Evolutionary conservation across 176 grass and related monocot species (phyloP).

Genomic region (maize (Zea mays)): DNA sequence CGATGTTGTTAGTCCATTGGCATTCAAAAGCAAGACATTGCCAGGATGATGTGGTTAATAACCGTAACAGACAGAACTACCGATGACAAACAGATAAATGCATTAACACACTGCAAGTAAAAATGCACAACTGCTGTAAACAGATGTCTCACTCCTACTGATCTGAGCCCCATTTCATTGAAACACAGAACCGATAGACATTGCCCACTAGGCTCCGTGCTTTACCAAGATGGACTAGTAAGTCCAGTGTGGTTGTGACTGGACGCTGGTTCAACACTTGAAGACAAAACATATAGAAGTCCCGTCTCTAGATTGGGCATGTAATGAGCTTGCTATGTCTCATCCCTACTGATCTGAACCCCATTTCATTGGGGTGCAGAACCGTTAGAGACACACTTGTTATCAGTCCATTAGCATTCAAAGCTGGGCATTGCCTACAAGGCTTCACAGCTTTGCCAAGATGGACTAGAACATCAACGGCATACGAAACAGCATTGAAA

Average conservation of each 20-base stretch:
- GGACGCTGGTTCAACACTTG: not conserved
- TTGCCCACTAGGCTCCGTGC: not conserved
- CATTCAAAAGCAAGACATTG: conserved; percentile 59
- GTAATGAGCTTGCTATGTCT: conserved; percentile 13
- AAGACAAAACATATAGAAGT: not conserved
- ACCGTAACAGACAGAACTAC: not conserved
- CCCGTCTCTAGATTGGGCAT: not conserved
- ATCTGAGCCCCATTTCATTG: conserved; percentile 36
- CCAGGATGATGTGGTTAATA: conserved; percentile 24
- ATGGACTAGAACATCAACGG: conserved; percentile 41
- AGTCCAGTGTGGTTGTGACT: not conserved
- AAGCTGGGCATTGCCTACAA: conserved; percentile 46
- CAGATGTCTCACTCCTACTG: conserved; percentile 38
- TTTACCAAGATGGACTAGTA: conserved; percentile 45
- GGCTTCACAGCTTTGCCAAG: conserved; percentile 56
- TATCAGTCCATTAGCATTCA: conserved; percentile 79
- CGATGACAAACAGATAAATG: not conserved
- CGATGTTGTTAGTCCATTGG: conserved; percentile 46
- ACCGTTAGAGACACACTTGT: conserved; percentile 33
- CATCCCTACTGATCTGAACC: conserved; percentile 31
- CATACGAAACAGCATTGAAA: not conserved
- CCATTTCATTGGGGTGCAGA: conserved; percentile 26
- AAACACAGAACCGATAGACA: conserved; percentile 52
- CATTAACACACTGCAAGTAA: not conserved
- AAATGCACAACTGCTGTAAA: conserved; percentile 5